Evolutionary conservation across 805 yeast genomes (phyloP), one percentile per base, ranked within the genome.

Genomic region (Metschnikowia dekortorum): DNA sequence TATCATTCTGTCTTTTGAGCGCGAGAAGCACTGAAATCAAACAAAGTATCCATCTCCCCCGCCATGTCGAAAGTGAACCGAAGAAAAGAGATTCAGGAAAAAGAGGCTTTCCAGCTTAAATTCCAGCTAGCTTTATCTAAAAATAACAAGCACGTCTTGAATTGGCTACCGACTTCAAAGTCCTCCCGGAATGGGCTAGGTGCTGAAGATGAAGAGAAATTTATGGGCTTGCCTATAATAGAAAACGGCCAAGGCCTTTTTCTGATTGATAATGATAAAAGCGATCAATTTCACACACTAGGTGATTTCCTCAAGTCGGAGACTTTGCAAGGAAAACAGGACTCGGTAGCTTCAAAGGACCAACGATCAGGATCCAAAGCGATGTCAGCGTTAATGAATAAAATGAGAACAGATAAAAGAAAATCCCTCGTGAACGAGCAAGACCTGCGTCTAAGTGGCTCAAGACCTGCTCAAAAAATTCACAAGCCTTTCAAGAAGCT

Each of bases 71-170:
- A 58, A 37, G 56, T 53, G 13, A 63, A 58, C 51, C 61, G 73
- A 48, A 56, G 79, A 36, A 63, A 72, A 37, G 80, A 77, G 43
- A 76, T 78, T 37, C 70, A 74, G 53, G 61, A 66, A 39, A 78
- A 78, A 54, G 76, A 78, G 50, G 71, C 70, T 30, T 63, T 80
- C 4, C 82, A 76, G 51, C 69, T 78, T 13, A 66, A 66, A 48
- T 73, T 79, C 54, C 80, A 75, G 57, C 63, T 74, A 6, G 73
- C 77, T 5, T 60, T 79, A 6, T 54, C 70, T 3, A 65, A 66
- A 31, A 70, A 68, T 14, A 72, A 69, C 50, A 52, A 60, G 7
- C 65, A 61, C 36, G 73, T 73, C 1, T 44, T 64, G 33, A 67
- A 71, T 22, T 78, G 82, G 82, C 60, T 74, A 40, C 60, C 53